Conservation (phyloP, 306 rosid genomes). For the Glycyrrhiza uralensis region DNA sequence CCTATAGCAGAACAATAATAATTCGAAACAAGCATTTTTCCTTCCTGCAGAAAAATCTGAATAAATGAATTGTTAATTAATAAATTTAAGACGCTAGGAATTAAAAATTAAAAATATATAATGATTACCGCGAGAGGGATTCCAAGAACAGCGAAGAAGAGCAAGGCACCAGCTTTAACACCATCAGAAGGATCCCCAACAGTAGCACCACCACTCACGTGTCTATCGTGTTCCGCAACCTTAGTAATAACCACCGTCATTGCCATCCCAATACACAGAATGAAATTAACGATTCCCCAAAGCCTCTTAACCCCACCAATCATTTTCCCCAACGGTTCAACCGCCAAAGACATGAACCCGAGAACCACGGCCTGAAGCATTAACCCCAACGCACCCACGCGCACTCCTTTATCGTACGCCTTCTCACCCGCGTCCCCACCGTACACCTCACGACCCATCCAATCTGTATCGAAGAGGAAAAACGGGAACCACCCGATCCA, state of each 20-base stretch:
- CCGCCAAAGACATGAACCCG: not conserved
- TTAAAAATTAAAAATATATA: not conserved
- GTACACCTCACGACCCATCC: not conserved
- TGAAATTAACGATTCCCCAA: not conserved
- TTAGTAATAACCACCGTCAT: constrained; percentile 52
- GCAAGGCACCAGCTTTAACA: constrained; percentile 45
- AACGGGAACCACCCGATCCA: too few relatives aligned
- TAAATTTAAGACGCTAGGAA: too few relatives aligned
- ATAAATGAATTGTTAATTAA: too few relatives aligned
- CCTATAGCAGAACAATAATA: too few relatives aligned
- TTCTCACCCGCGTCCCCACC: not conserved
- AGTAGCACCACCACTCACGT: not conserved
- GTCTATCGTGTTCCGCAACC: constrained; percentile 30
- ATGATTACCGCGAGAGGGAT: constrained; percentile 70
- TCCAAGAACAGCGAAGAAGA: constrained; percentile 53
- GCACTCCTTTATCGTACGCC: not conserved
- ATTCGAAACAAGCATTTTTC: too few relatives aligned
- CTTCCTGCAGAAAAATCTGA: too few relatives aligned
- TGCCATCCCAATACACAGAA: constrained; percentile 43
- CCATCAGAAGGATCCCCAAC: not conserved
- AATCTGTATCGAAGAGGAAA: too few relatives aligned
- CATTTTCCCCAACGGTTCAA: not conserved
- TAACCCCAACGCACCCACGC: not conserved
- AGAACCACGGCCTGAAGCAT: not conserved
- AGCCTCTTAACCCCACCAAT: not conserved